Base-by-base conservation (phyloP, 371 early-diverging fungal species). In the Spraguea lophii region DNA sequence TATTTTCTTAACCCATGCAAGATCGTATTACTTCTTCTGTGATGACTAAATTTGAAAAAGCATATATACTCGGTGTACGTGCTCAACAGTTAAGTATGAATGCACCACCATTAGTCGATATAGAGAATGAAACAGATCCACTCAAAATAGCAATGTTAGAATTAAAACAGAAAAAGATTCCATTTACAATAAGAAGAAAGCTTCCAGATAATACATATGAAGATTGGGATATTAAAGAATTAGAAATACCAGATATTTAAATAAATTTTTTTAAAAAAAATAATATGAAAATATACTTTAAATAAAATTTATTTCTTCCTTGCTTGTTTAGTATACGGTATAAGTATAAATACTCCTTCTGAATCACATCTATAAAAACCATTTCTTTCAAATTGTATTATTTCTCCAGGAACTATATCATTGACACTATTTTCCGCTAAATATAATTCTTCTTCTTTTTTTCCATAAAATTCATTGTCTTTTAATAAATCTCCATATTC, bases 41-140 rank as follows among this genome's bases (percentile, higher is more conserved):
- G 66, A 85, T 98, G 87, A 94, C 95, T 38, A 94, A 93, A 71
- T 98, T 91, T 71, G 99, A 98, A 72, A 79, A 84, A 47, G 93
- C 98, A 36, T 77, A 90, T 56, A 78, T 94, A 43, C 74, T 94
- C 34, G 98, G 98, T 22, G 82, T 87, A 1, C 71, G 59, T 43
- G 79, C 66, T 66, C 70, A 52, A 63, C 71, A 70, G 39, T 36
- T 63, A 64, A 65, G 85, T 73, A 84, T 91, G 80, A 89, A 88
- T 68, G 94, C 99, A 17, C 94, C 94, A 16, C 84, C 89, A 19
- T 78, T 92, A 77, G 89, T 93, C 16, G 91, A 93, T 57, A 75
- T 88, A 41, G 85, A 83, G 40, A 88, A 88, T 35, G 90, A 92
- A 69, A 80, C 85, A 12, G 93, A 95, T 73, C 85, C 94, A 25